These are phyloP conservation scores for Arthroderma uncinatum DNA, from an alignment of 2,329 filamentous ascomycete species.

Conservation along the genomic window DNA sequence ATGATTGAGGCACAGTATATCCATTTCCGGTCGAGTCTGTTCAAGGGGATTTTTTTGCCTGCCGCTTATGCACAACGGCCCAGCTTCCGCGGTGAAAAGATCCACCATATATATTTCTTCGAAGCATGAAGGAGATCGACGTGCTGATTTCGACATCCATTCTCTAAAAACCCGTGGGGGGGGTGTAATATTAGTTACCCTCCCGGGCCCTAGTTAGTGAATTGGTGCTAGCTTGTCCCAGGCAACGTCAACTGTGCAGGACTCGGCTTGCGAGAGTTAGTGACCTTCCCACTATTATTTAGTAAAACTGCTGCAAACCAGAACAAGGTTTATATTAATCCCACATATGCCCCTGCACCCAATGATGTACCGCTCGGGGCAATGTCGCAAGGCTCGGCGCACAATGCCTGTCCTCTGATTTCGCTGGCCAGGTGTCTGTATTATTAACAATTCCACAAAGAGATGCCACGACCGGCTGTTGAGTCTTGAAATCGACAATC, in stretches of 20 bases:
- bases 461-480: background rate
- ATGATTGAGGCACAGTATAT: constrained; percentile 2
- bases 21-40: constrained; percentile 1
- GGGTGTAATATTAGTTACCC: background rate
- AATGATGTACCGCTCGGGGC: background rate
- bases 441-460: constrained; percentile 4
- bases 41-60: background rate
- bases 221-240: constrained; percentile 1
- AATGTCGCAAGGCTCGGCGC: constrained; percentile 4
- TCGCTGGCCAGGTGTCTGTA: background rate
- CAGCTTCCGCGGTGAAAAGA: constrained; percentile 2
- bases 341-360: constrained; percentile 1
- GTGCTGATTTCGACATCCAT: background rate
- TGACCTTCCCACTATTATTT: background rate
- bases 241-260: background rate
- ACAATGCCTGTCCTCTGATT: background rate
- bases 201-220: background rate
- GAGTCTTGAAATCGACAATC: background rate
- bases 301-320: background rate
- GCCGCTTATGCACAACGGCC: constrained; percentile 4
- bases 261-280: background rate
- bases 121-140: background rate
- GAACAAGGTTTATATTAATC: constrained; percentile 5
- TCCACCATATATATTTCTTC: background rate
- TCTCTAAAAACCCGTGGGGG: background rate